Evolutionary conservation across 108 stramenopile genomes (phyloP).

Genomic region (Nannochloropsis granulata): DNA sequence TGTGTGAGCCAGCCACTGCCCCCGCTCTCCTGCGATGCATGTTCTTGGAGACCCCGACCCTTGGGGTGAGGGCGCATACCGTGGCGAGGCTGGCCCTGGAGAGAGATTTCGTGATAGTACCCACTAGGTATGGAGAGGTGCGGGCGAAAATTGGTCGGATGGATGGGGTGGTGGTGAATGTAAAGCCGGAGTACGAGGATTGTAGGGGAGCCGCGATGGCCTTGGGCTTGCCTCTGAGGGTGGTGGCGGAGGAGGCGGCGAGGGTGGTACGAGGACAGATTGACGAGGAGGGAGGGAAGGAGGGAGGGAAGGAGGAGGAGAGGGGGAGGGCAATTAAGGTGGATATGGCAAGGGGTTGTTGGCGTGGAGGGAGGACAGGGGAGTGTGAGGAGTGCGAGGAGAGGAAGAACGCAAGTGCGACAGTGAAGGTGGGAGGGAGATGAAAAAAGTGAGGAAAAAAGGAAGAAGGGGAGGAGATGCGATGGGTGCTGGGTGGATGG

Average conservation of each 20-base stretch:
- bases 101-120: constrained; percentile 45
- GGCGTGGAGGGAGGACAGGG: background rate
- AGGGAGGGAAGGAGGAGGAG: background rate
- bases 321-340: no score
- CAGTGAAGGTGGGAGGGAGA: background rate
- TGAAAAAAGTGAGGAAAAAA: background rate
- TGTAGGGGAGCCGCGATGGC: constrained; percentile 51
- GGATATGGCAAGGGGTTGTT: background rate
- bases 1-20: constrained; percentile 39
- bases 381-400: background rate
- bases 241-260: constrained; percentile 31
- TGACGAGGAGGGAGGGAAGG: background rate
- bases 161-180: constrained; percentile 44
- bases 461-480: background rate
- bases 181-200: constrained; percentile 80
- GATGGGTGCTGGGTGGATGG: no score
- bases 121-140: constrained; percentile 39
- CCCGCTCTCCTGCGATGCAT: constrained; percentile 43
- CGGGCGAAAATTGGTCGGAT: constrained; percentile 50
- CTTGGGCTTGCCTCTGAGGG: constrained; percentile 47
- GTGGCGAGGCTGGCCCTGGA: constrained; percentile 54
- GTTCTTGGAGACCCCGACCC: constrained; percentile 67
- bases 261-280: background rate
- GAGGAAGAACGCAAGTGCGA: background rate
- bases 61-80: constrained; percentile 59